A percentile compares a stretch with the other conserved stretches of the same genome.
Conservation (phyloP, 371 early-diverging fungal genomes). For the Mortierella sp. region DNA sequence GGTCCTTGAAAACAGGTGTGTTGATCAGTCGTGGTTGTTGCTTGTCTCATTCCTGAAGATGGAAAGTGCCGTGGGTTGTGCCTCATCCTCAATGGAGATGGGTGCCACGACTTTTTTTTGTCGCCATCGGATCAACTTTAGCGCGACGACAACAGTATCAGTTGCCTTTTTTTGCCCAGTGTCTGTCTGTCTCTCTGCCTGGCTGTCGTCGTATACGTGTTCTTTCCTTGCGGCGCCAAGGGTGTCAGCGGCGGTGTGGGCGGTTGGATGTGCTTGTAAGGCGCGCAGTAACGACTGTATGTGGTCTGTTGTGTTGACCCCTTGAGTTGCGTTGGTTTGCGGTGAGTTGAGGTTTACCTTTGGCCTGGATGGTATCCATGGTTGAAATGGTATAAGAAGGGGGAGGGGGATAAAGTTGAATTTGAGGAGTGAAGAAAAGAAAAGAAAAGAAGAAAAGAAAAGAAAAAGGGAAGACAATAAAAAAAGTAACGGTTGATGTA, state of each 20-base stretch:
- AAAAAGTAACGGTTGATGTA: neutral
- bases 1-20: no score
- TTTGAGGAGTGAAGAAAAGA: slow-evolving; percentile 21
- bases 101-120: neutral
- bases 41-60: slow-evolving; percentile 1
- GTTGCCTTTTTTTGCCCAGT: neutral
- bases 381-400: slow-evolving; percentile 35
- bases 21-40: neutral
- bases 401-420: slow-evolving; percentile 33
- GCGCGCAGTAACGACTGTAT: no score
- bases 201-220: no score
- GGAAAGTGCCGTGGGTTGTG: neutral
- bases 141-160: neutral
- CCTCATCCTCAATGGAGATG: neutral
- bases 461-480: slow-evolving; percentile 8
- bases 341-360: slow-evolving; percentile 36
- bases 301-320: no score
- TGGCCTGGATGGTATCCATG: slow-evolving; percentile 58
- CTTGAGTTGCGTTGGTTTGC: neutral
- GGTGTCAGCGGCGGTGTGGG: no score
- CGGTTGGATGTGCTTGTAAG: no score
- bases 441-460: slow-evolving; percentile 6
- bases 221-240: no score
- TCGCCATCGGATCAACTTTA: slow-evolving; percentile 17
- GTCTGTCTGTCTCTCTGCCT: no score